A percentile compares a stretch with the other conserved stretches of the same genome.
phyloP scores from a whole-genome alignment of 2,329 filamentous ascomycete genomes.

The Chaetomium globosum region DNA sequence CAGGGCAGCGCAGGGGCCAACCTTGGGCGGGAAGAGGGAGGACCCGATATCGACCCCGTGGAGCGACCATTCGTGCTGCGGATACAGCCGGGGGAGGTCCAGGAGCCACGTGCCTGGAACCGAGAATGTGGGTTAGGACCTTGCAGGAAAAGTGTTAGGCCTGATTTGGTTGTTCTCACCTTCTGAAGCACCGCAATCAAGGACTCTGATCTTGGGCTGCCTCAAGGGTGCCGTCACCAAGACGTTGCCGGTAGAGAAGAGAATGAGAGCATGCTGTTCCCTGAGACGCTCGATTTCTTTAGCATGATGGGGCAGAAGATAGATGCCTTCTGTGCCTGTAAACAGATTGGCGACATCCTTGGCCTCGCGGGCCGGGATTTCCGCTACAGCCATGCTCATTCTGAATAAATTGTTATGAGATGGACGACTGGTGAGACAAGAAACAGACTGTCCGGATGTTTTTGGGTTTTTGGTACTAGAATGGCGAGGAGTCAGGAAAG shows the following conservation, averaged over 20 bases:
- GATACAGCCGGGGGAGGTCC: background rate
- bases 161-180: background rate
- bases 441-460: background rate
- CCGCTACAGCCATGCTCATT: background rate
- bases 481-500: background rate
- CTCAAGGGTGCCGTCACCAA: background rate
- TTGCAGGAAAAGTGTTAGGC: background rate
- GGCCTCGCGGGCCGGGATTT: too few relatives aligned
- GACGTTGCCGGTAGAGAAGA: background rate
- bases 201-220: constrained; percentile 9
- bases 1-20: background rate
- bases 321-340: constrained; percentile 2
- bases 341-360: background rate
- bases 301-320: constrained; percentile 8
- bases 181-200: constrained; percentile 5
- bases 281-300: constrained; percentile 9
- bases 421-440: background rate
- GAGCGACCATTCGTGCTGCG: constrained; percentile 10
- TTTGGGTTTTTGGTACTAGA: background rate
- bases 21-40: constrained; percentile 9
- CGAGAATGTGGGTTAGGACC: background rate
- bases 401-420: background rate
- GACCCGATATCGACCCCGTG: constrained; percentile 12
- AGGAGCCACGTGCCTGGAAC: constrained; percentile 2
- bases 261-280: background rate